Base-by-base conservation (phyloP, 2,329 filamentous ascomycete species). In the Exophiala phaeomuriformis region DNA sequence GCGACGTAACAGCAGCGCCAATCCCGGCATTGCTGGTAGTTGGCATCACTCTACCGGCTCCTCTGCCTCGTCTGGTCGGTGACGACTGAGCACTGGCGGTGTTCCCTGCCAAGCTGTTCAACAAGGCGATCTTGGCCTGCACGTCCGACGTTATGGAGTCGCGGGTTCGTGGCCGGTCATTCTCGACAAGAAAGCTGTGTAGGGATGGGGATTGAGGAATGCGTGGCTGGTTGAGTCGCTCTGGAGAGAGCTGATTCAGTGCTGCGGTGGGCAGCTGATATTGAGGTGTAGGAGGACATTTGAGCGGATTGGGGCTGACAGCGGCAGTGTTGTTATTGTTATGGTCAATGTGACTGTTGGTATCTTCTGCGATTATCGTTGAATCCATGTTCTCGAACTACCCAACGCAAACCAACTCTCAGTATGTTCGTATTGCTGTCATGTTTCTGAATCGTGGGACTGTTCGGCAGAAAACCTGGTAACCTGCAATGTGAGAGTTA, bases 171-270 rank as follows among this genome's bases (percentile, higher is more conserved):
- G 69, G 58, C 12, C 55, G 52, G 7, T 55, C 55, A 30, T 59
- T 59, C 10, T 61, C 59, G 39, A 52, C 49, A 8, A 57, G 47
- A 28, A 44, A 54, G 51, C 40, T 52, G 48, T 74, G 69, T 31
- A 69, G 51, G 4, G 70, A 70, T 5, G 72, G 71, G 1, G 73
- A 74, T 12, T 63, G 64, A 36, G 67, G 67, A 41, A 72, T 62
- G 39, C 63, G 66, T 64, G 74, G 72, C 64, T 75, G 72, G 60
- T 77, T 77, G 57, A 75, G 72, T 42, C 73, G 72, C 57, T 75
- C 72, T 28, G 73, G 72, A n/a, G 74, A 75, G 3, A 75, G 57
- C 49, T 72, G 72, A 51, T 71, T 67, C 35, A 77, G 67, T 36
- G 68, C 65, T 10, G 64, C 67, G 51, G 69, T 28, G 5, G 42